These are phyloP conservation scores for Fusarium sp. DNA, from an alignment of 2,329 filamentous ascomycete species.

Conservation along the genomic window DNA sequence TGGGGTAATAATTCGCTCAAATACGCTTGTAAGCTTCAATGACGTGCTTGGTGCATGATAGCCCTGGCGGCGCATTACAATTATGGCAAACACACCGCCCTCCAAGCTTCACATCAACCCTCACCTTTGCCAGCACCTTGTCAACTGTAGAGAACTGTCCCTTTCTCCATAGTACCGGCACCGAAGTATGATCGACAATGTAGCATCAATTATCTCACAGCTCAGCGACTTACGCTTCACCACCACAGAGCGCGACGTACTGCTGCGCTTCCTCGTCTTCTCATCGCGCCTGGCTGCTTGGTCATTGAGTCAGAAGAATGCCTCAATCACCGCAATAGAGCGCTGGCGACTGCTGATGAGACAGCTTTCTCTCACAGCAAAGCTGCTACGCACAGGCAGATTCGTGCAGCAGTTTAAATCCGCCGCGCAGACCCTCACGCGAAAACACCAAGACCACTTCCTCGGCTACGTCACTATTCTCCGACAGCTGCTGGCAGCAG, in stretches of 20 bases:
- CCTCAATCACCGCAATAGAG: neutral
- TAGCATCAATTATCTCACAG: neutral
- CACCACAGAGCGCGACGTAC: slow-evolving; percentile 8
- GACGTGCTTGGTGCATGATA: neutral
- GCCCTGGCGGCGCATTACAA: no score
- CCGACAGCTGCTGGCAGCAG: slow-evolving; percentile 22
- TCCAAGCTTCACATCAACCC: neutral
- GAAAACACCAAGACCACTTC: slow-evolving; percentile 17
- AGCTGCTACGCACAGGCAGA: slow-evolving; percentile 11
- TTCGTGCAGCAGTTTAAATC: slow-evolving; percentile 10
- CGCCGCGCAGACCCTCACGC: neutral
- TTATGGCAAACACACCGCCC: slow-evolving; percentile 10
- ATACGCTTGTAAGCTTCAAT: neutral
- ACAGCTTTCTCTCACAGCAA: slow-evolving; percentile 17
- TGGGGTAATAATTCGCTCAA: neutral
- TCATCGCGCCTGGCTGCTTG: slow-evolving; percentile 10
- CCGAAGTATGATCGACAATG: slow-evolving; percentile 7
- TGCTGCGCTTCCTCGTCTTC: slow-evolving; percentile 20
- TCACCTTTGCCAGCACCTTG: neutral
- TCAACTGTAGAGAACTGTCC: neutral
- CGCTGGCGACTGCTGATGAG: slow-evolving; percentile 13
- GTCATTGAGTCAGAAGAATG: slow-evolving; percentile 11
- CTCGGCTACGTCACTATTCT: slow-evolving; percentile 13
- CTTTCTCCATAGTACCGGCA: neutral
- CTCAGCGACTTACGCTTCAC: slow-evolving; percentile 5